Percentiles rank a stretch among this genome's conserved stretches.
Evolutionary conservation across 2,329 filamentous ascomycete genomes (phyloP).

Genomic region (Xylaria hypoxylon): DNA sequence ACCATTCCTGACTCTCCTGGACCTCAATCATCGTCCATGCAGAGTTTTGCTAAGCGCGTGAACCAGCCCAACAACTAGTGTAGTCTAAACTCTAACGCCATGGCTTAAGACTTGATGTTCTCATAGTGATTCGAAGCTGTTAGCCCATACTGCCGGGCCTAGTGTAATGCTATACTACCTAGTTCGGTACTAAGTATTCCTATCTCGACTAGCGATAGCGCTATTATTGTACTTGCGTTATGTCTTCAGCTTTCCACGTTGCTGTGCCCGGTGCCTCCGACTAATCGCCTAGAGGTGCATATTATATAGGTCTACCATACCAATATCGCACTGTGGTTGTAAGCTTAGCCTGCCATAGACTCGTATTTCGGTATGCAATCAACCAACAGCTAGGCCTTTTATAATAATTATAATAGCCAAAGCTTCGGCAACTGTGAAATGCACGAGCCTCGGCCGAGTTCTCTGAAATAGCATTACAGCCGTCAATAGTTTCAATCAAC

Average conservation of each 20-base stretch:
- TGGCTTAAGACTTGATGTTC: not conserved
- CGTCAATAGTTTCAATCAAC: not conserved
- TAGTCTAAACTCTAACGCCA: not conserved
- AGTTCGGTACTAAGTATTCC: not conserved
- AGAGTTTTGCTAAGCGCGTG: slow-evolving; percentile 1
- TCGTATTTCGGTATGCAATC: slow-evolving; percentile 11
- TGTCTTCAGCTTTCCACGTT: slow-evolving; percentile 10
- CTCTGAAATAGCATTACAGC: not conserved
- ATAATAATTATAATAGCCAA: slow-evolving; percentile 7
- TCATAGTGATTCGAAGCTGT: not conserved
- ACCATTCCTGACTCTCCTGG: not conserved
- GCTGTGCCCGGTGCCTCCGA: not conserved
- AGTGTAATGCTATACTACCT: too few relatives aligned
- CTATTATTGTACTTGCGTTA: not conserved
- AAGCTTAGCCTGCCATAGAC: slow-evolving; percentile 5
- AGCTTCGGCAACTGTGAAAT: not conserved
- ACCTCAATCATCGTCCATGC: not conserved
- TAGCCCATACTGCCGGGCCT: not conserved
- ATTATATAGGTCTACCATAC: not conserved
- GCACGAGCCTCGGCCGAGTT: not conserved
- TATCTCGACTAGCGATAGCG: not conserved
- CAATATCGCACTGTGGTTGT: slow-evolving; percentile 23
- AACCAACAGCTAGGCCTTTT: not conserved
- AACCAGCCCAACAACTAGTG: not conserved
- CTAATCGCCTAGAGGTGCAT: not conserved